phyloP scores from a whole-genome alignment of 306 rosid species.

The Quercus agrifolia region DNA sequence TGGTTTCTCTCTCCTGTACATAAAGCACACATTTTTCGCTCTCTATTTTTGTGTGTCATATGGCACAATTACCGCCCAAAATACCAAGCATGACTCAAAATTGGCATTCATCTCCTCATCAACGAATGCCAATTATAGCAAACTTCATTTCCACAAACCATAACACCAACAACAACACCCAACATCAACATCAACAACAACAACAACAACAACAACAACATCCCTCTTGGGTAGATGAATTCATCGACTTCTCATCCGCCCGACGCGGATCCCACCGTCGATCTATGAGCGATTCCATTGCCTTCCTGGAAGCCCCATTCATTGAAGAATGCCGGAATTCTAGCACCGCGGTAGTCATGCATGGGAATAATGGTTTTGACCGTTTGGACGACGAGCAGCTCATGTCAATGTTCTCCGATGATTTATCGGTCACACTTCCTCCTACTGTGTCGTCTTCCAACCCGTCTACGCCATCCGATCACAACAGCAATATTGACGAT shows the following conservation, averaged over 20 bases:
- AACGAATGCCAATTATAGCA: slow-evolving; percentile 38
- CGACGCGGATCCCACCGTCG: slow-evolving; percentile 72
- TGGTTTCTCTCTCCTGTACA: slow-evolving; percentile 19
- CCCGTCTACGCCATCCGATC: slow-evolving; percentile 79
- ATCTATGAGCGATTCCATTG: slow-evolving; percentile 76
- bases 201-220: slow-evolving; percentile 16
- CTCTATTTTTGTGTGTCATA: slow-evolving; percentile 12
- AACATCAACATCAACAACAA: background rate
- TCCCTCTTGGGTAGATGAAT: slow-evolving; percentile 72
- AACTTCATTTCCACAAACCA: slow-evolving; percentile 26
- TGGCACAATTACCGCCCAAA: slow-evolving; percentile 99
- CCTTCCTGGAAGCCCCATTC: slow-evolving; percentile 63
- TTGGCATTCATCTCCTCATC: slow-evolving; percentile 60
- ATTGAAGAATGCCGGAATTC: slow-evolving; percentile 34
- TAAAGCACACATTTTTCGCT: background rate
- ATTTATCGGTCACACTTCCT: slow-evolving; percentile 32
- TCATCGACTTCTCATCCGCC: slow-evolving; percentile 76
- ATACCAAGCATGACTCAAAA: slow-evolving; percentile 75
- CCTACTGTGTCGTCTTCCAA: slow-evolving; percentile 46
- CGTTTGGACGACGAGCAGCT: slow-evolving; percentile 80
- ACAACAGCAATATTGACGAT: slow-evolving; percentile 55
- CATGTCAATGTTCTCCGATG: slow-evolving; percentile 82
- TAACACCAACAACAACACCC: background rate
- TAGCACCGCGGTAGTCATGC: slow-evolving; percentile 5
- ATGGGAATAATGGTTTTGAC: slow-evolving; percentile 42